Evolutionary conservation across 352 stramenopile genomes (phyloP).

Genomic region (Hyaloperonospora brassicae): DNA sequence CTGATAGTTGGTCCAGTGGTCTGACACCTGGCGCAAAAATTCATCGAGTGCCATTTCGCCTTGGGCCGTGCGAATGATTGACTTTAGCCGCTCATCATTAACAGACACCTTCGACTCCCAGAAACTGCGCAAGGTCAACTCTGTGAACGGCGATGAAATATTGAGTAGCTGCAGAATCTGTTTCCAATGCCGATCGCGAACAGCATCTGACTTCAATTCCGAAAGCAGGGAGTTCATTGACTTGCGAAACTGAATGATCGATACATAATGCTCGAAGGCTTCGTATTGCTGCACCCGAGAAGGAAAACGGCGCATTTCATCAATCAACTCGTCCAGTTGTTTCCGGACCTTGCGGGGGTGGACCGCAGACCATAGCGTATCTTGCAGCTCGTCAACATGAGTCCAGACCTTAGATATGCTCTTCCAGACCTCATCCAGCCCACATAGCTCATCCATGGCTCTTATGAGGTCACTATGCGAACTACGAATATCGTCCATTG

Average conservation of each 20-base stretch:
- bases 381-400: constrained; percentile 88
- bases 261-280: constrained; percentile 91
- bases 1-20: constrained; percentile 87
- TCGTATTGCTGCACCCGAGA: constrained; percentile 97
- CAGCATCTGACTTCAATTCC: constrained; percentile 97
- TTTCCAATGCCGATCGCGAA: constrained; percentile 99
- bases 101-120: constrained; percentile 93
- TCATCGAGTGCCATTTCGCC: constrained; percentile 99
- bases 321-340: constrained; percentile 94
- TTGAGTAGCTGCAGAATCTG: constrained; percentile 92
- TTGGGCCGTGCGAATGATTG: constrained; percentile 96
- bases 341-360: constrained; percentile 94
- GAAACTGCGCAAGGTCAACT: constrained; percentile 95
- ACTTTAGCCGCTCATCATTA: constrained; percentile 91
- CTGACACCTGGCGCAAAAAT: constrained; percentile 93
- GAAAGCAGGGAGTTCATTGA: constrained; percentile 90
- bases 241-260: constrained; percentile 91
- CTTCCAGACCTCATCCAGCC: constrained; percentile 98
- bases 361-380: constrained; percentile 90
- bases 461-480: constrained; percentile 59
- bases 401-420: constrained; percentile 86
- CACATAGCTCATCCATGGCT: constrained; percentile 87
- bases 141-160: constrained; percentile 88
- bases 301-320: constrained; percentile 93
- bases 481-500: constrained; percentile 70